Percentiles rank a stretch among this genome's conserved stretches.
Conservation (phyloP, 495 filamentous ascomycete genomes). For the Delitschia confertaspora region DNA sequence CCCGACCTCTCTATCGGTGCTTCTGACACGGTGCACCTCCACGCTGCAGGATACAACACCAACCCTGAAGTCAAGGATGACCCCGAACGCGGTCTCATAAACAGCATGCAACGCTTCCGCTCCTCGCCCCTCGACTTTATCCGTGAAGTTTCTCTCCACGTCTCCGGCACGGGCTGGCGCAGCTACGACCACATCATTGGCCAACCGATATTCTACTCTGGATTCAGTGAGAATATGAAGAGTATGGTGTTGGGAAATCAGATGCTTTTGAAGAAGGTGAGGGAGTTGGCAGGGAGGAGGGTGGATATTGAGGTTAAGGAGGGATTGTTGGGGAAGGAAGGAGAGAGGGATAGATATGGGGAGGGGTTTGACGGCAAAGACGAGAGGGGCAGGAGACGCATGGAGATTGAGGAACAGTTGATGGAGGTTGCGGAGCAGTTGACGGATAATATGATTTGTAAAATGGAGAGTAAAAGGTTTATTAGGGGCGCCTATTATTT, state of each 20-base stretch:
- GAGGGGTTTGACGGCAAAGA: constrained; percentile 18
- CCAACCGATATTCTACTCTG: constrained; percentile 85
- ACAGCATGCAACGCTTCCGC: constrained; percentile 74
- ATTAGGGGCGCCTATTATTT: constrained; percentile 89
- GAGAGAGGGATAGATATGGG: constrained; percentile 14
- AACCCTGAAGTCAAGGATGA: no score
- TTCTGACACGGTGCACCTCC: constrained; percentile 61
- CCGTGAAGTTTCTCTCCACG: constrained; percentile 81
- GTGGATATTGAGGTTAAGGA: constrained; percentile 66
- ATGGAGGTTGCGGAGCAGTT: constrained; percentile 72
- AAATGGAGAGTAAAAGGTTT: constrained; percentile 91
- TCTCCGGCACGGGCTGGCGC: constrained; percentile 86
- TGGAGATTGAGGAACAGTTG: constrained; percentile 53
- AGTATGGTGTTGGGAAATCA: constrained; percentile 60
- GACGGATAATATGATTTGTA: constrained; percentile 96
- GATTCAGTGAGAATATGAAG: constrained; percentile 88
- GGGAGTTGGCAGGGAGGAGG: constrained; percentile 64
- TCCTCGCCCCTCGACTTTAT: constrained; percentile 69
- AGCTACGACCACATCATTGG: constrained; percentile 85
- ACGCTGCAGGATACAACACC: constrained; percentile 65
- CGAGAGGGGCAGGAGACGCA: constrained; percentile 47
- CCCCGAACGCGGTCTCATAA: constrained; percentile 71
- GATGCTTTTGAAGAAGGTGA: constrained; percentile 63
- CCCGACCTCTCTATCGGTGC: constrained; percentile 79
- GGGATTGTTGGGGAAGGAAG: constrained; percentile 50